phyloP scores from a whole-genome alignment of 805 yeast genomes.

The Hermanozyma aechmeae region DNA sequence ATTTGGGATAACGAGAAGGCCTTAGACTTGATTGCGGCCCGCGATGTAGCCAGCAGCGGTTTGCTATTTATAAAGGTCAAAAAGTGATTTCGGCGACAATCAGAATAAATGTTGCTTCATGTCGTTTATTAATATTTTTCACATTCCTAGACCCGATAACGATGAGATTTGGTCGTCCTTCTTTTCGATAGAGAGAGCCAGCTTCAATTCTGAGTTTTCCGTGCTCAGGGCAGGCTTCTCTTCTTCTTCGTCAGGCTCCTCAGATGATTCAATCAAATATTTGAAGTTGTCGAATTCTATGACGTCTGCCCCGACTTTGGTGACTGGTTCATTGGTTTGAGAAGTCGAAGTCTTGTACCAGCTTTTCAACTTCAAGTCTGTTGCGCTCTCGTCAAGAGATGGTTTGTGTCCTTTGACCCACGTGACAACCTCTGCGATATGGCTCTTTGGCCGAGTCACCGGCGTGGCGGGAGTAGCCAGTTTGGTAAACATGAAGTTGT shows the following conservation, averaged over 20 bases:
- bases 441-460: conserved; percentile 10
- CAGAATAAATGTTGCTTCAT: no score
- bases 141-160: conserved; percentile 13
- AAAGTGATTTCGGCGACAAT: no score
- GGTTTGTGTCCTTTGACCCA: conserved; percentile 34
- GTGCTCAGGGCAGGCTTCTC: conserved; percentile 12
- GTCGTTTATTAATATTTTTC: no score
- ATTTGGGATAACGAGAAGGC: no score
- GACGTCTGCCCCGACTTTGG: conserved; percentile 21
- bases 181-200: conserved; percentile 15
- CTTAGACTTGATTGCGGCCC: no score
- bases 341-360: conserved; percentile 24
- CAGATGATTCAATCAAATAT: no score
- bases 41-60: no score
- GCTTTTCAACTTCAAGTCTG: conserved; percentile 20
- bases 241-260: conserved; percentile 23
- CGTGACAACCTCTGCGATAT: conserved; percentile 12
- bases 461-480: conserved; percentile 13
- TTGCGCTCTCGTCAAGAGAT: conserved; percentile 4
- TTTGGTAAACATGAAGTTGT: conserved; percentile 3
- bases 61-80: no score
- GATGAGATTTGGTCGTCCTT: conserved; percentile 16
- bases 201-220: conserved; percentile 12
- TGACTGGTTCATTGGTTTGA: conserved; percentile 6
- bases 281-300: conserved; percentile 32